Evolutionary conservation across 2,329 filamentous ascomycete genomes (phyloP), one percentile per base, ranked within the genome.

Genomic region (Ophiostoma quercus): DNA sequence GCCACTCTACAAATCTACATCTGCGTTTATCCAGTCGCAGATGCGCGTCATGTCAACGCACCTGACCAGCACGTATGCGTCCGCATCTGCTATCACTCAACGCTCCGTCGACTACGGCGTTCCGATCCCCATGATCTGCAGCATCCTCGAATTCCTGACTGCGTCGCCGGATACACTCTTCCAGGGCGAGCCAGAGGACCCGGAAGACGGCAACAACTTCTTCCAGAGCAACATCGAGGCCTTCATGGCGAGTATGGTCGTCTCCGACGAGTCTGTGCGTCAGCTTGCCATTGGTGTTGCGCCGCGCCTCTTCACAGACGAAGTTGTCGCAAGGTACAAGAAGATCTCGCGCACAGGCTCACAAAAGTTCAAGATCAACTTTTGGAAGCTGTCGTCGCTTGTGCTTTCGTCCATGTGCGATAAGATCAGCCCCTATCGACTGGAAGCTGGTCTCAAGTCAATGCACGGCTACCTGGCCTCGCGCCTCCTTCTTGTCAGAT

Each of bases 381-480:
- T 87, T 66, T 87, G 85, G 85, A 81, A 77, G 67, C 77, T 84
- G 71, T 86, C 84, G 78, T 82, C 81, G 19, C 77, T 79, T 37
- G 79, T 83, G 12, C 74, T 87, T 25, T 79, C 82, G 22, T 78
- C 78, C 11, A 79, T 87, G 73, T 85, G 84, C 69, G 84, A 86
- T 66, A 80, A 79, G 67, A 79, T 84, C 66, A 77, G 77, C 62
- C 75, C 80, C 19, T 79, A 82, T 25, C 80, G 79, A 22, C 80
- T 82, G 51, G 78, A 81, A n/a, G 73, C 78, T 8, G 79, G 80
- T 9, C 76, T 87, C 7, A 78, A 77, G 71, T 79, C 80, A 8
- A 82, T 89, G 60, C 82, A 84, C 74, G 81, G 82, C 51, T 89
- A 87, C 73, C 78, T 90, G 5, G 82, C 85, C 74, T 83, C 85